Base-by-base conservation (phyloP, 306 rosid genomes). In the Bauhinia variegata region DNA sequence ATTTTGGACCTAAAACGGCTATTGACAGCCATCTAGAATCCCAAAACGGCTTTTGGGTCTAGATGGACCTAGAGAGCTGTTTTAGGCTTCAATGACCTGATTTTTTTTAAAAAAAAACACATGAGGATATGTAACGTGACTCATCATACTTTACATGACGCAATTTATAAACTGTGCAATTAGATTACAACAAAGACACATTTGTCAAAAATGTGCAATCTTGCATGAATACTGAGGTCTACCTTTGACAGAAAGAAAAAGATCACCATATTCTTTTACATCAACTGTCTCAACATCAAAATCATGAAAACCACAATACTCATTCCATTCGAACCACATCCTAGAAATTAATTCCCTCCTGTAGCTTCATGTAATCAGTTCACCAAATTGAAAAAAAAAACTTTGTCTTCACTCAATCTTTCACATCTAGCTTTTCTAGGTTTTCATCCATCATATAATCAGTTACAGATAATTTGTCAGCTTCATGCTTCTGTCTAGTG, bases 241-340 rank as follows among this genome's bases (percentile, higher is more conserved):
- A 86, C 95, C 95, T 86, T 86, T n/a, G 11, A 74, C 10, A 62
- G 53, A 74, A 39, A 92, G 76, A 79, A 92, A 92, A 17, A 15
- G 11, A 81, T 92, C 98, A 15, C 75, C 89, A 32, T 93, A 85
- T 5, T 84, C 83, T 42, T 83, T 78, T 15, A 80, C 84, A 14
- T 60, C 77, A 19, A 88, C 84, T 2, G 85, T 80, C 65, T 78
- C 79, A 30, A 86, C 82, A 58, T 78, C 79, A 53, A 87, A 84
- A 63, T 88, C 81, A 0, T 57, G 72, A 44, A 78, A 82, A 37
- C 96, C 96, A 17, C 88, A 87, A 36, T 81, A 81, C 62, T 92
- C 88, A 0, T 89, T 89, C 98, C 96, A 92, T 66, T 92, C 98
- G 53, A 92, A 92, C 98, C 98, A 92, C 98, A 92, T 87, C 74